phyloP scores from a whole-genome alignment of 805 yeast species.

The Candida anglica region DNA sequence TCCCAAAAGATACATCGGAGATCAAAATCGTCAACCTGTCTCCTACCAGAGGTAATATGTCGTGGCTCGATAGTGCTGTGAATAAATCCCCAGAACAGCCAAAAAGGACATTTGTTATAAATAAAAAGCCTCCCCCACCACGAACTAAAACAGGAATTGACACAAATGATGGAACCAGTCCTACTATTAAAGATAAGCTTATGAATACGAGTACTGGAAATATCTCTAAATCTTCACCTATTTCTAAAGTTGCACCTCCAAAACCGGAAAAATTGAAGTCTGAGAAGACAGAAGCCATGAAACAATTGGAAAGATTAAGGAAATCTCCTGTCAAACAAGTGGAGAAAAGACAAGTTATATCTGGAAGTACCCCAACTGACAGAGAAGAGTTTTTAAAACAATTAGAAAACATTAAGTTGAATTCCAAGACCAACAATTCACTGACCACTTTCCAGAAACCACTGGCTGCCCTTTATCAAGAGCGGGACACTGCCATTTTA shows the following conservation, averaged over 20 bases:
- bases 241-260: background rate
- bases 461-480: background rate
- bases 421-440: background rate
- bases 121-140: background rate
- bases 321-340: constrained; percentile 10
- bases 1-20: background rate
- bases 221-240: background rate
- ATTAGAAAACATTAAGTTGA: constrained; percentile 8
- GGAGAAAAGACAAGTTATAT: too few relatives aligned
- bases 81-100: constrained; percentile 4
- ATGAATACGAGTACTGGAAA: too few relatives aligned
- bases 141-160: background rate
- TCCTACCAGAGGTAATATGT: constrained; percentile 1
- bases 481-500: constrained; percentile 4
- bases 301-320: constrained; percentile 7
- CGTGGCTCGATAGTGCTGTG: constrained; percentile 5
- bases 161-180: background rate
- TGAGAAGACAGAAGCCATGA: constrained; percentile 10
- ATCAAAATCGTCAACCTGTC: constrained; percentile 1
- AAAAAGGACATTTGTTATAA: background rate
- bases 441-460: background rate
- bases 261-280: constrained; percentile 1
- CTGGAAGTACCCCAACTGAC: too few relatives aligned
- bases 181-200: too few relatives aligned
- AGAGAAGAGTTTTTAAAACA: constrained; percentile 9